Conservation (phyloP, 768 basidiomycete species). For the Holtermannia corniformis region DNA sequence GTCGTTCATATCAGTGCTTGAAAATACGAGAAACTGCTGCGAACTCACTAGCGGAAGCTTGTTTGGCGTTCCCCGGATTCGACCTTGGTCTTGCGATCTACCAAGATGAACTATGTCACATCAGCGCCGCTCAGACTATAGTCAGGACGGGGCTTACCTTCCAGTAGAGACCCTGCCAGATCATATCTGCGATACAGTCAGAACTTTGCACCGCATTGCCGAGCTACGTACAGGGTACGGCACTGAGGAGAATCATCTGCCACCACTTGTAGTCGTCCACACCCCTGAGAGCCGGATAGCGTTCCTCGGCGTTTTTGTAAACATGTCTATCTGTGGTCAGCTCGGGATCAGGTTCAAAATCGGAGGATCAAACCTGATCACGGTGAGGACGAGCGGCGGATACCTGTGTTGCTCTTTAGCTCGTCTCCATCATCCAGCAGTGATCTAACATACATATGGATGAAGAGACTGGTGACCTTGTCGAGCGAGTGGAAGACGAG, state of each 20-base stretch:
- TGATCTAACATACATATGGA: slow-evolving; percentile 54
- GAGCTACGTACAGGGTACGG: slow-evolving; percentile 63
- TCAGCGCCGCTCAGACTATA: too few relatives aligned
- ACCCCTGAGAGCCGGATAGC: slow-evolving; percentile 74
- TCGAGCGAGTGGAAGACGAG: slow-evolving; percentile 96
- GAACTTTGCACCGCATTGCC: background rate
- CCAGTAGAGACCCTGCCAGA: slow-evolving; percentile 93
- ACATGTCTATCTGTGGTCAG: slow-evolving; percentile 55
- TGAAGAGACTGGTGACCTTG: slow-evolving; percentile 89
- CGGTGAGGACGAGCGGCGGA: slow-evolving; percentile 78
- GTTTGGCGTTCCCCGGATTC: slow-evolving; percentile 84
- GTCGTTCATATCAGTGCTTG: background rate
- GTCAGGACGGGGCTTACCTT: slow-evolving; percentile 44
- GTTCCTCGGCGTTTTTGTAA: slow-evolving; percentile 65
- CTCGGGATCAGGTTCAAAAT: too few relatives aligned
- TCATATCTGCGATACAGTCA: slow-evolving; percentile 55
- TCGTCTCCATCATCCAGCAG: background rate
- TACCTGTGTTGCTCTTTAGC: too few relatives aligned
- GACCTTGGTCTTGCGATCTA: slow-evolving; percentile 81
- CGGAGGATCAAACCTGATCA: slow-evolving; percentile 48
- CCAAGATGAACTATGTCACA: slow-evolving; percentile 56
- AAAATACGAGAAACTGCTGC: background rate
- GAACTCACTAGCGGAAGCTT: slow-evolving; percentile 59
- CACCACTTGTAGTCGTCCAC: slow-evolving; percentile 63
- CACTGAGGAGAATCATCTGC: slow-evolving; percentile 65